phyloP scores from a whole-genome alignment of 2,329 filamentous ascomycete genomes.

The Harringtonia lauricola region DNA sequence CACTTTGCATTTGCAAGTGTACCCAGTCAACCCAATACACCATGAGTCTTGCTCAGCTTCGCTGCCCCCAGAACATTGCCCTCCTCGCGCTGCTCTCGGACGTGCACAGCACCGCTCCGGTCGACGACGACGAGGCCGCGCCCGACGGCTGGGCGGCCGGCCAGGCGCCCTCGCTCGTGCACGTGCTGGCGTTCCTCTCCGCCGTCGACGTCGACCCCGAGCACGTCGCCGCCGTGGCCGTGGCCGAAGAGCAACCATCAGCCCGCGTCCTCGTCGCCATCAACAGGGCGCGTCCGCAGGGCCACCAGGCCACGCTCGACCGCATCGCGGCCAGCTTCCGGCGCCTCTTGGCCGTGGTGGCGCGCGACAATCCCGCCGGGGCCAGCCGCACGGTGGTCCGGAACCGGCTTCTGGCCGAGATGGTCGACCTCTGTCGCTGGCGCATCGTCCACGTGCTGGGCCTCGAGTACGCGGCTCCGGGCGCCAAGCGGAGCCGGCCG shows the following conservation, averaged over 20 bases:
- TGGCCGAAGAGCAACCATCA: not conserved
- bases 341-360: not conserved
- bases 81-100: not conserved
- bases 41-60: not conserved
- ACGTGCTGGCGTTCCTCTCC: constrained; percentile 3
- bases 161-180: not conserved
- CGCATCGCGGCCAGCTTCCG: not conserved
- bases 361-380: not conserved
- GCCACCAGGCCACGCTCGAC: not conserved
- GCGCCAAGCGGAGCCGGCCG: not conserved
- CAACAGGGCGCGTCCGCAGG: not conserved
- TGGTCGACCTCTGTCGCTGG: not conserved
- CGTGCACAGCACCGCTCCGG: not conserved
- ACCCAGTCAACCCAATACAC: no score
- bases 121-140: not conserved
- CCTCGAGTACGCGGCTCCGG: not conserved
- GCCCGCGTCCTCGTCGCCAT: constrained; percentile 3
- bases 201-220: not conserved
- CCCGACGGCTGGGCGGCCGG: not conserved
- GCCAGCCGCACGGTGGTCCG: not conserved
- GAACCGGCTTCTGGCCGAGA: not conserved
- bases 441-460: not conserved
- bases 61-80: constrained; percentile 2
- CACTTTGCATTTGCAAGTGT: no score
- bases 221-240: constrained; percentile 3